Evolutionary conservation across 257 asterid species (phyloP).

Genomic region (Rubia yunnanensis): DNA sequence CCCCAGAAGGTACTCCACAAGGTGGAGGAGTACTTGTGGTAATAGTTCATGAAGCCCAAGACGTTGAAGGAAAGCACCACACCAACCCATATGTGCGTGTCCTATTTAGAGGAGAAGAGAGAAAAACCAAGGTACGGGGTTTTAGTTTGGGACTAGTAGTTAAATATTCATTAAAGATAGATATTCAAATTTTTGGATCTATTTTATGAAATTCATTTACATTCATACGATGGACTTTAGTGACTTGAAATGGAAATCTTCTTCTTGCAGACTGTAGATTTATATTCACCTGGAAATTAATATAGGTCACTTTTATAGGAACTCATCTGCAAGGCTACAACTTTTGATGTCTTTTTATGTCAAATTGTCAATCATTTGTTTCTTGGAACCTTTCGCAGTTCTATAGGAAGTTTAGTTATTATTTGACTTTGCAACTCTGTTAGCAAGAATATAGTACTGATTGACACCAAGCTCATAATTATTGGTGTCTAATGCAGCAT

Average conservation of each 20-base stretch:
- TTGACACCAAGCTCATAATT: slow-evolving; percentile 4
- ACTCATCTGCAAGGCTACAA: background rate
- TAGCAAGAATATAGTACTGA: background rate
- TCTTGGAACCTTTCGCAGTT: background rate
- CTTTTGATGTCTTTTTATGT: background rate
- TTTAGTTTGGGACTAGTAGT: background rate
- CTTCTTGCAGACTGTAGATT: background rate
- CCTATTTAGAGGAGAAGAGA: slow-evolving; percentile 75
- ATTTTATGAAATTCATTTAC: background rate
- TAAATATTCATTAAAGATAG: background rate
- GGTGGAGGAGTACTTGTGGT: slow-evolving; percentile 86
- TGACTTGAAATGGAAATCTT: background rate
- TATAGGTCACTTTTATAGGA: background rate
- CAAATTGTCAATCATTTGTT: background rate
- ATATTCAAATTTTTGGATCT: background rate
- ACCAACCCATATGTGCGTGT: slow-evolving; percentile 84
- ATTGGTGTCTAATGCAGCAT: slow-evolving; percentile 45
- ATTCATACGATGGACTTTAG: background rate
- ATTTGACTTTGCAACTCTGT: background rate
- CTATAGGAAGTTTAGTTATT: background rate
- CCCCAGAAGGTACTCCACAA: slow-evolving; percentile 81
- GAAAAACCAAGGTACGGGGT: slow-evolving; percentile 73
- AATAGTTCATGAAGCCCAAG: slow-evolving; percentile 86
- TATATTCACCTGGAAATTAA: background rate
- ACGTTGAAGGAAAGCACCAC: slow-evolving; percentile 97